These are phyloP conservation scores for Termitomyces sp. DNA, from an alignment of 768 basidiomycete species.

Conservation along the genomic window DNA sequence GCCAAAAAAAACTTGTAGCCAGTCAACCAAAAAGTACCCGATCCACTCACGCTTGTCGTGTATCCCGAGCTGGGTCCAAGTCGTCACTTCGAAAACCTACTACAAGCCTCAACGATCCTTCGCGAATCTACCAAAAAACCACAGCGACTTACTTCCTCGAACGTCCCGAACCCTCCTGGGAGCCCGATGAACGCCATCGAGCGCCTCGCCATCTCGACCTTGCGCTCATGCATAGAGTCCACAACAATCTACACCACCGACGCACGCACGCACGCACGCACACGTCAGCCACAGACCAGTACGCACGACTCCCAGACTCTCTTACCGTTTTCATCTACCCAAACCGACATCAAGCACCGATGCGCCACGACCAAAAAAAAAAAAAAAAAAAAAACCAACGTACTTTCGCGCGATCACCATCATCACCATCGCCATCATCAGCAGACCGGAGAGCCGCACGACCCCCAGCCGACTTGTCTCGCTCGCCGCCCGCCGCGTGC, in stretches of 20 bases:
- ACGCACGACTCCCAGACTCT: neutral
- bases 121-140: no score
- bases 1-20: neutral
- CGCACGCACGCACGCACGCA: no score
- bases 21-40: neutral
- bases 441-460: constrained; percentile 15
- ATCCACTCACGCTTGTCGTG: constrained; percentile 64
- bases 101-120: neutral
- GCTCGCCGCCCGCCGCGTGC: constrained; percentile 57
- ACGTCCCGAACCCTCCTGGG: constrained; percentile 93
- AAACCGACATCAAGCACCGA: neutral
- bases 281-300: neutral
- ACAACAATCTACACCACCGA: constrained; percentile 68
- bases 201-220: constrained; percentile 83
- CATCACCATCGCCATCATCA: constrained; percentile 23
- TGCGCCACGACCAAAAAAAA: neutral
- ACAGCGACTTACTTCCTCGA: constrained; percentile 69
- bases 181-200: constrained; percentile 80
- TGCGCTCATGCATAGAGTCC: constrained; percentile 83
- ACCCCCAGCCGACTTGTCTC: constrained; percentile 34
- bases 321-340: constrained; percentile 11
- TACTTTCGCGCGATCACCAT: constrained; percentile 18
- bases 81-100: constrained; percentile 85
- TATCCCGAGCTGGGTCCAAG: constrained; percentile 91
- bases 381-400: neutral